These are phyloP conservation scores for Suhomyces bokatorum DNA, from an alignment of 1,139 yeast genomes.

Conservation along the genomic window DNA sequence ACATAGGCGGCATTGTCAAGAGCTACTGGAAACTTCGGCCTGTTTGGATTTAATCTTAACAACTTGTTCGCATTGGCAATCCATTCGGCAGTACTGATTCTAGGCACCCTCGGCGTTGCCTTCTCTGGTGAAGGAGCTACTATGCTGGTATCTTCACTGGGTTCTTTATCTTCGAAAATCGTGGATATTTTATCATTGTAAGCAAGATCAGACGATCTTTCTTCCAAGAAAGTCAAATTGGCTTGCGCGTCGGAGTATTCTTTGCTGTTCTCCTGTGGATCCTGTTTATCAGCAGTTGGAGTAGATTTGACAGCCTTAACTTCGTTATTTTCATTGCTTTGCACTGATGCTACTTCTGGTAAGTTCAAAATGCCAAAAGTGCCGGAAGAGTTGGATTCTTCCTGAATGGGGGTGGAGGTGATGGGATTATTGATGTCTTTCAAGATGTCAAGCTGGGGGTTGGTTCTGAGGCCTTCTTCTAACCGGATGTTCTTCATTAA, in stretches of 20 bases:
- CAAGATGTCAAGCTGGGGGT: constrained; percentile 21
- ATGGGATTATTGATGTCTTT: constrained; percentile 17
- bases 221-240: constrained; percentile 14
- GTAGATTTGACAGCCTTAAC: neutral
- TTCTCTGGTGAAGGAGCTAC: neutral
- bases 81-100: constrained; percentile 7
- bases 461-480: constrained; percentile 30
- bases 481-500: constrained; percentile 35
- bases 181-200: constrained; percentile 13
- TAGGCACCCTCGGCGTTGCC: neutral
- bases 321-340: neutral
- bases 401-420: constrained; percentile 26
- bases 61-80: constrained; percentile 5
- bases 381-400: neutral
- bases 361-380: constrained; percentile 2
- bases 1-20: too few species aligned
- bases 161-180: constrained; percentile 15
- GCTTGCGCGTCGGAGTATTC: neutral
- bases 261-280: neutral
- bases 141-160: neutral
- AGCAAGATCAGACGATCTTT: constrained; percentile 5
- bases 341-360: neutral
- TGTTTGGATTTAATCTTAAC: neutral
- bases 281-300: neutral
- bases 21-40: neutral